Evolutionary conservation across 345 rosid species (phyloP).

Genomic region (Mercurialis annua): DNA sequence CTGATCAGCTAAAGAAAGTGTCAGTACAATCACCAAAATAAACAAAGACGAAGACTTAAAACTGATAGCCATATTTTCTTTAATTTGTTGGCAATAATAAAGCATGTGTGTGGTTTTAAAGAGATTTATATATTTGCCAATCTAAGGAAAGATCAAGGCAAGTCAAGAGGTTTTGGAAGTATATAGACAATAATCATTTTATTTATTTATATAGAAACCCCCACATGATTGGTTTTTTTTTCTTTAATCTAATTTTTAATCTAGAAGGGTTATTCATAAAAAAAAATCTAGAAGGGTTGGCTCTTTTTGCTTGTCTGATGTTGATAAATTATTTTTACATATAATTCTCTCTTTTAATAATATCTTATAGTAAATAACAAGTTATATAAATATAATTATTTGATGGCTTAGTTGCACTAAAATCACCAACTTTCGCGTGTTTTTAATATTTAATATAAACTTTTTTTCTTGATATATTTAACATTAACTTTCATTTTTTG

Average conservation of each 20-base stretch:
- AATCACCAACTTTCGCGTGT: too few species aligned
- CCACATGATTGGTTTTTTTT: background rate
- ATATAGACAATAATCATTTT: background rate
- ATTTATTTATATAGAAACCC: background rate
- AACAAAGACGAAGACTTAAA: slow-evolving; percentile 27
- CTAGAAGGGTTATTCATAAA: too few species aligned
- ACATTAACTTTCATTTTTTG: too few species aligned
- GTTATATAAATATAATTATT: too few species aligned
- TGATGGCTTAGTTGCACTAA: too few species aligned
- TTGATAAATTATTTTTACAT: background rate
- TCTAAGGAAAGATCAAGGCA: background rate
- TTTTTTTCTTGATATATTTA: too few species aligned
- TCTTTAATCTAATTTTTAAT: too few species aligned
- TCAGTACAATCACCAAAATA: slow-evolving; percentile 24
- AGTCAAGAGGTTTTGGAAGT: background rate
- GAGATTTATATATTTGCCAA: background rate
- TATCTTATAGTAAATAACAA: too few species aligned
- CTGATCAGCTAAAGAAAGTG: slow-evolving; percentile 7
- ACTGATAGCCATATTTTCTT: slow-evolving; percentile 20
- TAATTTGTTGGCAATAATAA: background rate
- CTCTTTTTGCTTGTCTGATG: slow-evolving; percentile 8
- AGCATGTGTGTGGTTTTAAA: background rate
- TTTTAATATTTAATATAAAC: too few species aligned
- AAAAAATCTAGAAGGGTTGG: slow-evolving; percentile 27
- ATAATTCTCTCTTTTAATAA: too few species aligned